Base-by-base conservation (phyloP, 208 protist genomes). In the Angomonas desouzai region DNA sequence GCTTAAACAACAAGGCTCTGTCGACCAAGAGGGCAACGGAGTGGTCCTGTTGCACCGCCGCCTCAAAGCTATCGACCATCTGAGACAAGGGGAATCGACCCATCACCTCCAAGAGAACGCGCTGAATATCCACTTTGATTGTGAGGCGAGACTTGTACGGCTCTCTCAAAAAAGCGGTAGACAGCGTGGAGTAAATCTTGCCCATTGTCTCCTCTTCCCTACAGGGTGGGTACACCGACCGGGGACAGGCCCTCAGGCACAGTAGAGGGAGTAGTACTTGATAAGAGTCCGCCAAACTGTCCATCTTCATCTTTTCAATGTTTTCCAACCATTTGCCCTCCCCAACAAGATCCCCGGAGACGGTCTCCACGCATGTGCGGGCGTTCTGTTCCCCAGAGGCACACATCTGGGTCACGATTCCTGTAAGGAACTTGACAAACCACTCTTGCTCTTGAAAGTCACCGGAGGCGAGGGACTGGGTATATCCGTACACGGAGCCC, bases 101-200 rank as follows among this genome's bases (percentile, higher is more conserved):
- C 9, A 85, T 30, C 36, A 81, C 74, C 38, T 82, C 77, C 20
- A 88, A 58, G 40, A 76, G 25, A 0, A 88, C 66, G 1, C 72
- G 68, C 29, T 77, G 71, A 23, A 81, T 49, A 1, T 80, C 69
- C 0, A 38, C 68, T 16, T 80, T 58, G 1, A 20, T 9, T 20
- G 49, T 29, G 23, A 74, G 67, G 29, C 72, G 68, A 0, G 45
- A 63, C 10, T 27, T 16, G 56, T 51, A 48, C 0, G 25, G 23
- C 13, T 45, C 22, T 0, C 4, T 10, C 13, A 13, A 11, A 3
- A 57, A 32, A 22, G 55, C 45, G 6, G 9, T n/a, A 16, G 13
- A 33, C 10, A 61, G 16, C 32, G n/a, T 55, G 30, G 27, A 13
- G 51, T 55, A 72, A 20, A 57, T 18, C 13, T 4, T 57, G 4